Conservation (phyloP, 177 flowering plant genomes). For the Vitis hybrid region DNA sequence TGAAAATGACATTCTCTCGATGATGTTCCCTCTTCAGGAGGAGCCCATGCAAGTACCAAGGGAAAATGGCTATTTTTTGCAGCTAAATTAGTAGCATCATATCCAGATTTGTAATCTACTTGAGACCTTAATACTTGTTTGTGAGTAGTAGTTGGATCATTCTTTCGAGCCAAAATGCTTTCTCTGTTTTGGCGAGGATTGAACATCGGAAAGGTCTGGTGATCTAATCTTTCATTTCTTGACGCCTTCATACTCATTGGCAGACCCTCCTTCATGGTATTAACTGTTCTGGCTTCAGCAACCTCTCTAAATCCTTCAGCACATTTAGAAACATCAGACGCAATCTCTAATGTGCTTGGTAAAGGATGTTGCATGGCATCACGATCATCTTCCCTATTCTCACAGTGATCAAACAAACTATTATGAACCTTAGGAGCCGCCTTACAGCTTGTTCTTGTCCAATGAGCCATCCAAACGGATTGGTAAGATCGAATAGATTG, state of each 20-base stretch:
- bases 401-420: conserved; percentile 7
- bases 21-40: conserved; percentile 14
- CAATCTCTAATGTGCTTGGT: conserved; percentile 8
- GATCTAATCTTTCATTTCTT: conserved; percentile 17
- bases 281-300: conserved; percentile 17
- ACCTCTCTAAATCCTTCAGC: conserved; percentile 17
- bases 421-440: conserved; percentile 17
- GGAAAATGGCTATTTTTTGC: conserved; percentile 9
- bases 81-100: conserved; percentile 9
- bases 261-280: conserved; percentile 14
- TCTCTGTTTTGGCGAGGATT: conserved; percentile 15
- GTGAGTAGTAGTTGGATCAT: conserved; percentile 2
- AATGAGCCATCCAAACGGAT: conserved; percentile 58
- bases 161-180: conserved; percentile 6
- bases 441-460: conserved; percentile 32
- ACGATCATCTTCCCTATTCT: conserved; percentile 18
- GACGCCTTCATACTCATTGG: conserved; percentile 9
- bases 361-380: conserved; percentile 4
- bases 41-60: conserved; percentile 10
- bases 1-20: conserved; percentile 13
- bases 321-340: conserved; percentile 11
- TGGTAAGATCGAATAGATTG: conserved; percentile 26
- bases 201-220: conserved; percentile 22
- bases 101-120: conserved; percentile 16
- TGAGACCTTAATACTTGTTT: conserved; percentile 8